Evolutionary conservation across 352 stramenopile species (phyloP), one percentile per base, ranked within the genome.

Genomic region (Globisporangium carolinianum): DNA sequence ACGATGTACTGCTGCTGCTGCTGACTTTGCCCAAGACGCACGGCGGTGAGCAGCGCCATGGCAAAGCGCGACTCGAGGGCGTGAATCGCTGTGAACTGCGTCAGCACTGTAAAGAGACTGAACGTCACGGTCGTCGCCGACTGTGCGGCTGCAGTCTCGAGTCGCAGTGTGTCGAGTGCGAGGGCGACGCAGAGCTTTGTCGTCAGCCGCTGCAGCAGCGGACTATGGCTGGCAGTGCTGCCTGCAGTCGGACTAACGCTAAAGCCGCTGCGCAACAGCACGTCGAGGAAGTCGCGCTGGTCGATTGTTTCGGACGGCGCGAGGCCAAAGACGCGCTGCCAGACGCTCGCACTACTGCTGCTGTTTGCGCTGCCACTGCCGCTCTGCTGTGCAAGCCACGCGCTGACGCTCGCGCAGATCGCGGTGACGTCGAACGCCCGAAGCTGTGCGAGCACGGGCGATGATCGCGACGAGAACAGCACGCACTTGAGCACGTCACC

Each of bases 51-150:
- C 7, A 88, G 55, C 0, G 68, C 81, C 49, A 78, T 76, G 4
- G 67, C 47, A 18, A 87, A 87, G 47, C 74, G 68, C 0, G 51
- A 60, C 50, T 89, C 73, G 14, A 89, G 75, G 10, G 73, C 65
- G 32, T 79, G 65, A 45, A 91, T 73, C 15, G 75, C 66, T 24
- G 65, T 61, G 46, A 72, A 60, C 6, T 69, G 61, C 43, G 87
- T 60, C 35, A 89, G 53, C 9, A 85, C 47, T 0, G 60, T 70
- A 35, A 87, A 85, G 8, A 87, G 47, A 32, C 68, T 76, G 38
- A 81, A 86, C 17, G 51, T 69, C 35, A 73, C 68, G 14, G 52
- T 36, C 0, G 46, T 57, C 14, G 49, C 57, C n/a, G 67, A 57
- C 47, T 71, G 69, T 12, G 61, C 43, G 9, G 6, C 4, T 35